Evolutionary conservation across 345 rosid species (phyloP).

Genomic region (Litchi chinensis): DNA sequence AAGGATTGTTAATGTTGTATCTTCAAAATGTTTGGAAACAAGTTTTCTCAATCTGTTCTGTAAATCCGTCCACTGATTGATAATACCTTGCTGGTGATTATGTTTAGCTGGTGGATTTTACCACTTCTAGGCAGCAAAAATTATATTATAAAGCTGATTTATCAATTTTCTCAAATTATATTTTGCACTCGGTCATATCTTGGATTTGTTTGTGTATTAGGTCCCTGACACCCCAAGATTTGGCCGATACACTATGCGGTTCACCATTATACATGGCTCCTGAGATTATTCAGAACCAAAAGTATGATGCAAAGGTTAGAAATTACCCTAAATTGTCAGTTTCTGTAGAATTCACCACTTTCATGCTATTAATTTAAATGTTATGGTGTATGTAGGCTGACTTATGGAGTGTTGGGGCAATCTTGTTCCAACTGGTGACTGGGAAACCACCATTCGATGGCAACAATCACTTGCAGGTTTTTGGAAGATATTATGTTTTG

Average conservation of each 20-base stretch:
- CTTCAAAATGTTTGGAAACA: neutral
- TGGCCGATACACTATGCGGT: slow-evolving; percentile 80
- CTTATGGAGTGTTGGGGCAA: slow-evolving; percentile 90
- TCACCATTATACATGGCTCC: slow-evolving; percentile 95
- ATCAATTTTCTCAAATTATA: neutral
- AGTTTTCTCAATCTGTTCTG: neutral
- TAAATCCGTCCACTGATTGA: neutral
- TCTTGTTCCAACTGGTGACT: slow-evolving; percentile 76
- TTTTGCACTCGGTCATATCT: slow-evolving; percentile 15
- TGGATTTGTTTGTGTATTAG: slow-evolving; percentile 31
- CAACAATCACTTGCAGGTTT: slow-evolving; percentile 68
- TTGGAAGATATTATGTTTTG: slow-evolving; percentile 6
- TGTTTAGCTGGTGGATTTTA: neutral
- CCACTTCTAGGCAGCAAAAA: neutral
- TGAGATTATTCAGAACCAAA: slow-evolving; percentile 73
- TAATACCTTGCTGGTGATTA: neutral
- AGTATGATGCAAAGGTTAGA: slow-evolving; percentile 89
- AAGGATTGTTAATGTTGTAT: slow-evolving; percentile 1
- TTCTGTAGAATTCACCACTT: neutral
- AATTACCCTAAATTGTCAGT: neutral
- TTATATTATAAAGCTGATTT: neutral
- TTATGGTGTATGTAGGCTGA: slow-evolving; percentile 60
- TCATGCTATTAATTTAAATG: slow-evolving; percentile 2
- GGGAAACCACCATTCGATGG: slow-evolving; percentile 87
- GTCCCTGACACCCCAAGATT: slow-evolving; percentile 63